Conservation (phyloP, 192 early-diverging fungal species). For the Podila clonocystis region DNA sequence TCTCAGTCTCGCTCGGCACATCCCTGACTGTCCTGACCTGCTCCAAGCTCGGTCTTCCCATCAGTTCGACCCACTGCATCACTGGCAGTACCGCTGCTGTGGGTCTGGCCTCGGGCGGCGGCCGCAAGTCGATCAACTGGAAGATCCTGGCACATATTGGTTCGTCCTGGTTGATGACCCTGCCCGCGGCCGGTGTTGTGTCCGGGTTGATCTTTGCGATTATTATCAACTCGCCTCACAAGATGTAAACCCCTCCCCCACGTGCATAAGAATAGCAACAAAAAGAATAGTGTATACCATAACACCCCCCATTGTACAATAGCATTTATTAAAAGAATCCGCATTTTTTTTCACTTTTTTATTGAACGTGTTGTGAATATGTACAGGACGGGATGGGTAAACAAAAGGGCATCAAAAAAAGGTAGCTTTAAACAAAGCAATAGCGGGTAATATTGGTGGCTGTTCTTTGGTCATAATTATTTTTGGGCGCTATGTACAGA, state of each 20-base stretch:
- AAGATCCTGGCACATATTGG: slow-evolving; percentile 67
- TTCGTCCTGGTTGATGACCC: slow-evolving; percentile 68
- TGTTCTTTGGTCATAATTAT: too few relatives aligned
- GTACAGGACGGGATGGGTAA: too few relatives aligned
- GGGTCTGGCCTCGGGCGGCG: slow-evolving; percentile 60
- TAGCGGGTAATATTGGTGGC: too few relatives aligned
- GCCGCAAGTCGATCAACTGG: slow-evolving; percentile 78
- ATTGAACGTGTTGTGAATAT: too few relatives aligned
- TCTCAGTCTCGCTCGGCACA: slow-evolving; percentile 81
- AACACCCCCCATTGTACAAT: too few relatives aligned
- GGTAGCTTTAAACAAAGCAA: too few relatives aligned
- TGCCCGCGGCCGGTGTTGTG: slow-evolving; percentile 2
- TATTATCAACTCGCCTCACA: slow-evolving; percentile 7
- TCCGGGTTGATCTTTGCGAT: neutral
- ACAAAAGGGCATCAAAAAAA: too few relatives aligned
- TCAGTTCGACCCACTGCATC: slow-evolving; percentile 88
- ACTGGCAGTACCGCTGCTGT: slow-evolving; percentile 78
- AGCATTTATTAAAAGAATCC: too few relatives aligned
- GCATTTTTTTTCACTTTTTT: too few relatives aligned
- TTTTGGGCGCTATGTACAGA: neutral
- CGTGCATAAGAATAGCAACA: slow-evolving; percentile 42
- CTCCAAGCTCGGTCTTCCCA: slow-evolving; percentile 80
- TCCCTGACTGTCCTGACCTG: slow-evolving; percentile 83
- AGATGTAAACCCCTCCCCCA: too few relatives aligned
- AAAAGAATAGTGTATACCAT: neutral